Conservation (phyloP, 2,329 filamentous ascomycete genomes). For the Trichoderma afroharzianum region DNA sequence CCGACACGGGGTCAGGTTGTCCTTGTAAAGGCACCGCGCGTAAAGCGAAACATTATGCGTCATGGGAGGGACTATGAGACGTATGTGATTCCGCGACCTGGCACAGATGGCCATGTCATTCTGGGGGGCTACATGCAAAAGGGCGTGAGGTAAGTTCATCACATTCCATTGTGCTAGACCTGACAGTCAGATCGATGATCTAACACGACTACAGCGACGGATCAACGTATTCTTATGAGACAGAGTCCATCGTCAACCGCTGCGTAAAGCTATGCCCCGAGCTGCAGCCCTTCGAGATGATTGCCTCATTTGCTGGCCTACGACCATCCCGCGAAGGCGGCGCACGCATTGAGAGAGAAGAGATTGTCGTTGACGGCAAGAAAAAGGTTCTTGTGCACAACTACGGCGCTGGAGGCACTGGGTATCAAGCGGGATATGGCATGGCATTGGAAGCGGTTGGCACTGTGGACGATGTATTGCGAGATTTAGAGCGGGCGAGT, state of each 20-base stretch:
- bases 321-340: constrained; percentile 39
- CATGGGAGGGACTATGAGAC: constrained; percentile 39
- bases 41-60: constrained; percentile 37
- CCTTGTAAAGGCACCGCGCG: constrained; percentile 31
- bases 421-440: constrained; percentile 42
- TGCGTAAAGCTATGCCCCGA: constrained; percentile 32
- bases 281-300: constrained; percentile 29
- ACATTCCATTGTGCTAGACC: neutral
- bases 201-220: constrained; percentile 25
- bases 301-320: constrained; percentile 33
- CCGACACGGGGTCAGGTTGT: constrained; percentile 41
- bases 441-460: constrained; percentile 37
- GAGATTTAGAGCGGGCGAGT: constrained; percentile 1
- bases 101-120: constrained; percentile 33
- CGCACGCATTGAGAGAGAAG: constrained; percentile 42
- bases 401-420: constrained; percentile 45
- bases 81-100: constrained; percentile 38
- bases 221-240: constrained; percentile 36
- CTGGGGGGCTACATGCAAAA: constrained; percentile 39
- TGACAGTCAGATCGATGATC: neutral
- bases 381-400: constrained; percentile 36
- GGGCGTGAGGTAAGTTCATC: constrained; percentile 27
- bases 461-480: constrained; percentile 28
- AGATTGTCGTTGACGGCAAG: constrained; percentile 24
- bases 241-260: constrained; percentile 36